A percentile compares a stretch with the other conserved stretches of the same genome.
phyloP scores from a whole-genome alignment of 768 basidiomycete species.

The Boletellus ananas region DNA sequence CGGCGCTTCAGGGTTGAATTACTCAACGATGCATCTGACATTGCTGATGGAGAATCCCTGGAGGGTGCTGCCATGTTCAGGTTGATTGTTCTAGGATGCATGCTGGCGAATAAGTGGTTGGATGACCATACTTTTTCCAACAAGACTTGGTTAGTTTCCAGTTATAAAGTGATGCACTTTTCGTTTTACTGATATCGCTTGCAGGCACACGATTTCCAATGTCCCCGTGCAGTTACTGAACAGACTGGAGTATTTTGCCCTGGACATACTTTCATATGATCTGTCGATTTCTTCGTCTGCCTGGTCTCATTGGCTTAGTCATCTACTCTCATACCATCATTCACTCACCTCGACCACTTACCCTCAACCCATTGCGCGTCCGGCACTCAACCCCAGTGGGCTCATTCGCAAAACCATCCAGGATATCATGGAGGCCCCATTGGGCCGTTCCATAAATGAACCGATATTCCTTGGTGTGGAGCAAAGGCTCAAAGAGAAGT shows the following conservation, averaged over 20 bases:
- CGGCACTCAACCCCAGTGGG: slow-evolving; percentile 65
- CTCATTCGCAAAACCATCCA: slow-evolving; percentile 69
- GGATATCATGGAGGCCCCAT: slow-evolving; percentile 56
- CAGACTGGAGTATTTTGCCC: slow-evolving; percentile 62
- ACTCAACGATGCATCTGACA: slow-evolving; percentile 45
- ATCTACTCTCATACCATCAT: slow-evolving; percentile 61
- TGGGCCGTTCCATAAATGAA: slow-evolving; percentile 33
- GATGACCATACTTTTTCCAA: slow-evolving; percentile 89
- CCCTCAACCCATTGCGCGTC: slow-evolving; percentile 76
- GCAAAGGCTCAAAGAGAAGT: slow-evolving; percentile 52
- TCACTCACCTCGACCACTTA: slow-evolving; percentile 55
- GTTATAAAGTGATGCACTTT: background rate
- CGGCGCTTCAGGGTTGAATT: slow-evolving; percentile 60
- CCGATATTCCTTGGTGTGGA: slow-evolving; percentile 74
- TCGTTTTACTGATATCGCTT: slow-evolving; percentile 2
- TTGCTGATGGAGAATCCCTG: slow-evolving; percentile 42
- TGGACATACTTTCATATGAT: slow-evolving; percentile 69
- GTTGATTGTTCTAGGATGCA: slow-evolving; percentile 73
- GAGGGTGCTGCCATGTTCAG: slow-evolving; percentile 68
- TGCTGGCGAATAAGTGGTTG: slow-evolving; percentile 87
- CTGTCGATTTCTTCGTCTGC: slow-evolving; percentile 59
- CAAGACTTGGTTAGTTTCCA: slow-evolving; percentile 69
- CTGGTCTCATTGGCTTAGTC: slow-evolving; percentile 71
- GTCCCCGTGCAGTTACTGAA: slow-evolving; percentile 70
- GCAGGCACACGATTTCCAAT: slow-evolving; percentile 77